Evolutionary conservation across 148 eudicot species (phyloP).

Genomic region (Cornus controversa): DNA sequence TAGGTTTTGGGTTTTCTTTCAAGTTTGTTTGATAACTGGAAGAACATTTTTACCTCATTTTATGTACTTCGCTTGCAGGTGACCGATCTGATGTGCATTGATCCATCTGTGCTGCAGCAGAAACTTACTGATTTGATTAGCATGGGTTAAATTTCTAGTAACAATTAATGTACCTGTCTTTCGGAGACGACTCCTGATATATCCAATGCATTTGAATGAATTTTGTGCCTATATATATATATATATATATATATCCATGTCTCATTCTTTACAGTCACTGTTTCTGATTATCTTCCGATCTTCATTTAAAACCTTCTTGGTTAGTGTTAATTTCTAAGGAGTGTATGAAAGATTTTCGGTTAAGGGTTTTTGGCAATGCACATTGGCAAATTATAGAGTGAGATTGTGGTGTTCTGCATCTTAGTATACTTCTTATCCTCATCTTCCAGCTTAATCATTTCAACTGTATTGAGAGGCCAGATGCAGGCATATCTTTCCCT

Average conservation of each 20-base stretch:
- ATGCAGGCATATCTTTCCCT: no score
- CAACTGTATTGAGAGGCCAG: no score
- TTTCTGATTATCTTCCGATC: background rate
- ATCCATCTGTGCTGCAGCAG: constrained; percentile 22
- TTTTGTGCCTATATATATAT: background rate
- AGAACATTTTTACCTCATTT: background rate
- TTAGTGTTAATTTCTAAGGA: no score
- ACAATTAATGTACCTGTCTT: background rate
- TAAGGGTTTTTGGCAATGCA: no score
- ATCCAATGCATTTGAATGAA: background rate
- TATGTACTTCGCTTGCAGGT: constrained; percentile 12
- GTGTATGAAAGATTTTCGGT: no score
- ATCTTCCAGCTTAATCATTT: no score
- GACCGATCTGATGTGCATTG: constrained; percentile 2
- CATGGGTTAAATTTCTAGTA: background rate
- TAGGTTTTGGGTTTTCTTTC: constrained; percentile 6
- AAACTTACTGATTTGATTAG: constrained; percentile 16
- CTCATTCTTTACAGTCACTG: background rate
- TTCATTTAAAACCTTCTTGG: no score
- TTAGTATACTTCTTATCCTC: no score
- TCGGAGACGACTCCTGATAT: background rate
- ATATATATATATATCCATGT: background rate
- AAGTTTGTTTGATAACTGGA: background rate
- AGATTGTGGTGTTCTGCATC: no score
- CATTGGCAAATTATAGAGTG: no score